Conservation (phyloP, 2,329 filamentous ascomycete genomes). For the Colletotrichum filicis region DNA sequence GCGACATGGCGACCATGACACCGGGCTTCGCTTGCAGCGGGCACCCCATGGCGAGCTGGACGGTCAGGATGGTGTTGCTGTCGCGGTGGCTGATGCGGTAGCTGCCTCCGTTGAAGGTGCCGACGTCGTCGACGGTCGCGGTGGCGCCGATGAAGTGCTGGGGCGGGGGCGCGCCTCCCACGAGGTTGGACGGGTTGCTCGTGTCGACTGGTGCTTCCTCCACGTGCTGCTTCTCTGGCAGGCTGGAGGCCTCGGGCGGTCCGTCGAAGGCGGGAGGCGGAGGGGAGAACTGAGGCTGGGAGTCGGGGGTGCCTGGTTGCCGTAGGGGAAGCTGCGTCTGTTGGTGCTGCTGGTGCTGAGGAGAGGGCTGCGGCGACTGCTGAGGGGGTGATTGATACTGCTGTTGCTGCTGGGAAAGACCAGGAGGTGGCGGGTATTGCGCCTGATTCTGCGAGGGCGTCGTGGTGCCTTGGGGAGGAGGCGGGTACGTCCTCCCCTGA, state of each 20-base stretch:
- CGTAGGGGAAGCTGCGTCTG: constrained; percentile 38
- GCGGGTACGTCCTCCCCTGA: constrained; percentile 33
- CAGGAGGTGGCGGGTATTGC: constrained; percentile 45
- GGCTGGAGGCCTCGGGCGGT: constrained; percentile 38
- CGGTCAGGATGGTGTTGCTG: constrained; percentile 87
- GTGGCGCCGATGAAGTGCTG: constrained; percentile 71
- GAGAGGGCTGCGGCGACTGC: constrained; percentile 34
- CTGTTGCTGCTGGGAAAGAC: constrained; percentile 38
- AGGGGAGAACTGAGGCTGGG: constrained; percentile 40
- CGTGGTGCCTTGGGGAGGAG: constrained; percentile 38
- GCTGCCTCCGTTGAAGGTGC: constrained; percentile 96
- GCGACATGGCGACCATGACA: constrained; percentile 95
- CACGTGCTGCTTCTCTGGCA: constrained; percentile 41
- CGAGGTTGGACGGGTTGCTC: constrained; percentile 46
- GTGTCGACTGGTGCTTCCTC: constrained; percentile 41
- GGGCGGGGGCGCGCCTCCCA: constrained; percentile 53
- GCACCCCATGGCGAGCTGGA: constrained; percentile 90
- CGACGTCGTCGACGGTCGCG: constrained; percentile 81
- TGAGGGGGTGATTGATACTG: constrained; percentile 46
- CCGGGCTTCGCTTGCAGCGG: constrained; percentile 85
- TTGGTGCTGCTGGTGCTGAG: constrained; percentile 41
- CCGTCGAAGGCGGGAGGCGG: constrained; percentile 46
- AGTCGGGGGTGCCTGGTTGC: constrained; percentile 29
- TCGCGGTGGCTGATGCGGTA: constrained; percentile 94
- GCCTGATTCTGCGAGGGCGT: constrained; percentile 37